These are phyloP conservation scores for Fusarium beomiforme DNA, from an alignment of 2,329 filamentous ascomycete species.

Conservation along the genomic window DNA sequence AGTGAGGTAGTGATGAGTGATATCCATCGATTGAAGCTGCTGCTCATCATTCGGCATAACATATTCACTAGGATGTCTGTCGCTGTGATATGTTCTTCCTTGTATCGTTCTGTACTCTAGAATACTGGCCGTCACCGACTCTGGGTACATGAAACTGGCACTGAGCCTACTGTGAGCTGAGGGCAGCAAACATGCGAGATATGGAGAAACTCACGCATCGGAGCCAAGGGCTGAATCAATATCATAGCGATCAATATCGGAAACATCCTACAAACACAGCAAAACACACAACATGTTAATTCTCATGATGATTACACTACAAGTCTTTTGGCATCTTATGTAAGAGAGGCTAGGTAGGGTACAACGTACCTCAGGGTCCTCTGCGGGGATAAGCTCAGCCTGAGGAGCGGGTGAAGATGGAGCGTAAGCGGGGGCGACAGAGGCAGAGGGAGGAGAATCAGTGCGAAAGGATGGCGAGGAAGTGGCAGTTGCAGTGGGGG, in stretches of 20 bases:
- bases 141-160: slow-evolving; percentile 31
- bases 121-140: slow-evolving; percentile 37
- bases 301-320: slow-evolving; percentile 1
- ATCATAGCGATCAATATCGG: slow-evolving; percentile 26
- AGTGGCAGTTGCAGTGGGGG: slow-evolving; percentile 15
- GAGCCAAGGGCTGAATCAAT: slow-evolving; percentile 36
- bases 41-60: slow-evolving; percentile 39
- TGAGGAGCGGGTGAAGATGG: slow-evolving; percentile 22
- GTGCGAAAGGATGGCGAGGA: not conserved
- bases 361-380: slow-evolving; percentile 32
- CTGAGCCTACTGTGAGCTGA: slow-evolving; percentile 13
- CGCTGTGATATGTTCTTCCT: slow-evolving; percentile 40
- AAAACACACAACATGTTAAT: slow-evolving; percentile 6
- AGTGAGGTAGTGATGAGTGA: slow-evolving; percentile 40
- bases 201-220: slow-evolving; percentile 32
- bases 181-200: not conserved
- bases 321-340: not conserved
- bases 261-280: slow-evolving; percentile 4
- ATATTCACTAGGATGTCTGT: slow-evolving; percentile 33
- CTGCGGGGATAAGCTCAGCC: slow-evolving; percentile 34
- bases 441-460: not conserved
- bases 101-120: slow-evolving; percentile 37
- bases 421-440: not conserved
- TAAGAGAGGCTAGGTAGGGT: not conserved
- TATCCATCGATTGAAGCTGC: slow-evolving; percentile 37